Evolutionary conservation across 2,329 filamentous ascomycete species (phyloP).

Genomic region (Ophiostoma sp.): DNA sequence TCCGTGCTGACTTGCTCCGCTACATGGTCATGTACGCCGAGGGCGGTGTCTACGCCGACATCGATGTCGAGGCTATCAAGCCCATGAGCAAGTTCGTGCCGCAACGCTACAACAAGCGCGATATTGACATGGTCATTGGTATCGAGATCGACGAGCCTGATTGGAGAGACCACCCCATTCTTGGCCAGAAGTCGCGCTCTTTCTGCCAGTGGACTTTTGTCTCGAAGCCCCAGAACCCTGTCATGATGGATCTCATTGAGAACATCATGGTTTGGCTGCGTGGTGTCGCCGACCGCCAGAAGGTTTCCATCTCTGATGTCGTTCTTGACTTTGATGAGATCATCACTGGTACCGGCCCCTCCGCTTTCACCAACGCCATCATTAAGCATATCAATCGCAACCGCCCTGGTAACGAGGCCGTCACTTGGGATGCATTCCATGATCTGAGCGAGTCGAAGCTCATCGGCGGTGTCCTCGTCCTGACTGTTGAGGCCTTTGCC

Average conservation of each 20-base stretch:
- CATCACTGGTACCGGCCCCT: conserved; percentile 66
- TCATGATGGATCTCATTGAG: conserved; percentile 64
- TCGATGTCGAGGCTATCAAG: conserved; percentile 41
- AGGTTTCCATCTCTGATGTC: conserved; percentile 55
- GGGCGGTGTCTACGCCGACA: conserved; percentile 49
- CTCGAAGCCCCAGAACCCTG: conserved; percentile 59
- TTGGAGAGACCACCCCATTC: conserved; percentile 57
- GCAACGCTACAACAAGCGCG: conserved; percentile 55
- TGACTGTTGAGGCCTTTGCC: conserved; percentile 67
- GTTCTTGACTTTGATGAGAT: conserved; percentile 66
- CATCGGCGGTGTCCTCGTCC: conserved; percentile 58
- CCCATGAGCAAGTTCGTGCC: conserved; percentile 52
- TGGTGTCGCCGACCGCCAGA: conserved; percentile 54
- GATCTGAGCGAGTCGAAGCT: conserved; percentile 61
- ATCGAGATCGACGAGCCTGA: conserved; percentile 67
- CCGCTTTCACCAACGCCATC: conserved; percentile 62
- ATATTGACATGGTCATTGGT: conserved; percentile 66
- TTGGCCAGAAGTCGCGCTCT: conserved; percentile 62
- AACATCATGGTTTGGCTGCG: conserved; percentile 64
- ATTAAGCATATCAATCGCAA: conserved; percentile 57
- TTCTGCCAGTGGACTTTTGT: conserved; percentile 76
- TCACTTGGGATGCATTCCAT: conserved; percentile 63
- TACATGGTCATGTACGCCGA: conserved; percentile 65
- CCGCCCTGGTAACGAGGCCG: conserved; percentile 36
- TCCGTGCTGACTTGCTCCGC: conserved; percentile 61